Base-by-base conservation (phyloP, 768 basidiomycete genomes). In the Chalciporus piperatus region DNA sequence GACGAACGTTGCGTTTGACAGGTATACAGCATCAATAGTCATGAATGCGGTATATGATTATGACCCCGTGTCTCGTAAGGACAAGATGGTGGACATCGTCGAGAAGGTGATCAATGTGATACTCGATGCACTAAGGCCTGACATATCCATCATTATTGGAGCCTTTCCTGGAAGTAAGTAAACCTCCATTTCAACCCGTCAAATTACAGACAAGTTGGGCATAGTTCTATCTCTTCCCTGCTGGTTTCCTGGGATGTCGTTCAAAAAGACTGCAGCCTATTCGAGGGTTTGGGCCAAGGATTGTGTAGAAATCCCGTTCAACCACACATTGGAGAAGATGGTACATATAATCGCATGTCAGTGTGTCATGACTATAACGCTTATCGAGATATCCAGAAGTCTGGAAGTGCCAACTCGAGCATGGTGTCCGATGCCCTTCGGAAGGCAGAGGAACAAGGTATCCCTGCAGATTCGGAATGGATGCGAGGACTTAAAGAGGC, bases 131-230 rank as follows among this genome's bases (percentile, higher is more conserved):
- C n/a, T 51, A 20, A 46, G 52, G 13, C 48, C 49, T 1, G 56
- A 59, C 9, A 30, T 51, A 7, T 48, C 57, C 12, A 51, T 50
- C 2, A 4, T 58, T 27, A 25, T 59, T 12, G 46, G 52, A 14
- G 50, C 57, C 14, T 59, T 59, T 37, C 58, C 58, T 8, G 49
- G 28, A 39, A 23, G 50, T 59, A 30, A 58, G 50, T 46, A n/a
- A 35, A 32, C 22, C 32, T 20, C 17, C 17, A 16, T 19, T 1
- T n/a, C 14, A 47, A 37, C 25, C n/a, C 32, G 6, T 3, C 14
- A 5, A 1, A 8, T 1, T 11, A 17, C 32, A 48, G 14, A 50
- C 22, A 22, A 1, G 3, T 30, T 27, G 23, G 11, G 19, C 8
- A 9, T 12, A 52, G 54, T 51, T 11, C 32, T 52, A 10, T 33